Percentiles rank a stretch among this genome's conserved stretches.
Evolutionary conservation across 805 yeast species (phyloP).

Genomic region (Barnettozyma salicaria): DNA sequence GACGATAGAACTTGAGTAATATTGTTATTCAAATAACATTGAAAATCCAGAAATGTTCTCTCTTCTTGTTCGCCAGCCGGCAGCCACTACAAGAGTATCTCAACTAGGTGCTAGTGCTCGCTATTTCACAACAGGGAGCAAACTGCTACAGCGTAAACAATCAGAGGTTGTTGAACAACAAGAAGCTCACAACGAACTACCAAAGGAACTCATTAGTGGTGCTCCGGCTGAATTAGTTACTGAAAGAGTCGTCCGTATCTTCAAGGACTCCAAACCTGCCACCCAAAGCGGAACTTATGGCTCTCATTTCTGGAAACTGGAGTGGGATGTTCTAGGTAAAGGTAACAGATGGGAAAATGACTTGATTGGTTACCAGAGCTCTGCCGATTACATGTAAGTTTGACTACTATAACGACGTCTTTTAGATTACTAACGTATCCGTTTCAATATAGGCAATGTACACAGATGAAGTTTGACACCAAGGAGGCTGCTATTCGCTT

Average conservation of each 20-base stretch:
- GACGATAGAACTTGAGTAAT: no score
- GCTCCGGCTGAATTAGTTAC: slow-evolving; percentile 63
- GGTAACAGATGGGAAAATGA: slow-evolving; percentile 89
- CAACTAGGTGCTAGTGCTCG: not conserved
- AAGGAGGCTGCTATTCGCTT: slow-evolving; percentile 73
- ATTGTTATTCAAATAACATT: no score
- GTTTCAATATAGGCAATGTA: slow-evolving; percentile 42
- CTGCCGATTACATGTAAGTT: slow-evolving; percentile 65
- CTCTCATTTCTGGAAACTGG: slow-evolving; percentile 61
- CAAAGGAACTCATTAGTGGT: slow-evolving; percentile 63
- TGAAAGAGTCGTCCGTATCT: slow-evolving; percentile 68
- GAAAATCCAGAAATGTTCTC: no score
- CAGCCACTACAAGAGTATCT: no score
- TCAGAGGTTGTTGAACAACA: slow-evolving; percentile 15
- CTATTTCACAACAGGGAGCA: not conserved
- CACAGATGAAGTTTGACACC: slow-evolving; percentile 65
- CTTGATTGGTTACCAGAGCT: slow-evolving; percentile 77
- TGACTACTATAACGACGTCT: no score
- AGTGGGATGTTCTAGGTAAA: slow-evolving; percentile 75
- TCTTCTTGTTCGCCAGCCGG: no score
- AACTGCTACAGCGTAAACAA: slow-evolving; percentile 1
- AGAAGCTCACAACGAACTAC: slow-evolving; percentile 27
- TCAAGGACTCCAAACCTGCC: slow-evolving; percentile 70
- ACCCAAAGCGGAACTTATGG: slow-evolving; percentile 61
- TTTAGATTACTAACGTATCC: slow-evolving; percentile 4